Base-by-base conservation (phyloP, 2,329 filamentous ascomycete genomes). In the Knoxdaviesia proteae region DNA sequence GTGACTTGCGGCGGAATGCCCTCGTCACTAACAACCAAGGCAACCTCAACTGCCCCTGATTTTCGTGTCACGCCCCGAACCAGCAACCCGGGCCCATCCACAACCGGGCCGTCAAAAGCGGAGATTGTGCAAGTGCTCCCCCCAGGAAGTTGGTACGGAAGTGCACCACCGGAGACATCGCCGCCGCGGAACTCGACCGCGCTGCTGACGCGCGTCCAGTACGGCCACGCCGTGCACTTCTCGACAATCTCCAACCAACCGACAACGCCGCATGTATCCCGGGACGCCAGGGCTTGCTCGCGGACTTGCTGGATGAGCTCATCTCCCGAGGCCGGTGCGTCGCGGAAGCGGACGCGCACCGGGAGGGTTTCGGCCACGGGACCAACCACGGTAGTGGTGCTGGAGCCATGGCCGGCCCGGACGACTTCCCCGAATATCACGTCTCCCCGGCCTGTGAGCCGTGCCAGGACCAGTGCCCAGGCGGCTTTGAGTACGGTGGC, bases 361-460 rank as follows among this genome's bases (percentile, higher is more conserved):
- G 68, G 67, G 5, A 68, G 58, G 2, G 61, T 57, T 43, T 68
- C 70, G 33, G 58, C 56, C 36, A 60, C 53, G 4, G 67, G 67
- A 0, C 68, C 68, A 37, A 67, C 56, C 7, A 69, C 59, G 32
- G 58, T 62, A 1, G 58, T 54, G 10, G 62, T 80, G 46, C 83
- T 57, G 3, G 55, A 52, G 1, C 63, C 50, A 45, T 65, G 62
- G 20, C 65, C 64, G 1, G 65, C 65, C 7, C 66, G 63, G 9
- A 71, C 57, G 3, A 67, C 54, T 49, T 73, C 65, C 6, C 71
- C 72, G 44, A 75, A 75, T 4, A 74, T 60, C 6, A 76, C 61
- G 37, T 76, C 71, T 5, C 61, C 55, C 0, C 53, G 57, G 0
- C 59, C 63, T 0, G 67, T 64, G 7, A 73, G 53, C 30, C 61